Percentiles rank a stretch among this genome's conserved stretches.
These are phyloP conservation scores for Oryza brachyantha DNA, from an alignment of 176 grass and related monocot genomes.

Conservation along the genomic window DNA sequence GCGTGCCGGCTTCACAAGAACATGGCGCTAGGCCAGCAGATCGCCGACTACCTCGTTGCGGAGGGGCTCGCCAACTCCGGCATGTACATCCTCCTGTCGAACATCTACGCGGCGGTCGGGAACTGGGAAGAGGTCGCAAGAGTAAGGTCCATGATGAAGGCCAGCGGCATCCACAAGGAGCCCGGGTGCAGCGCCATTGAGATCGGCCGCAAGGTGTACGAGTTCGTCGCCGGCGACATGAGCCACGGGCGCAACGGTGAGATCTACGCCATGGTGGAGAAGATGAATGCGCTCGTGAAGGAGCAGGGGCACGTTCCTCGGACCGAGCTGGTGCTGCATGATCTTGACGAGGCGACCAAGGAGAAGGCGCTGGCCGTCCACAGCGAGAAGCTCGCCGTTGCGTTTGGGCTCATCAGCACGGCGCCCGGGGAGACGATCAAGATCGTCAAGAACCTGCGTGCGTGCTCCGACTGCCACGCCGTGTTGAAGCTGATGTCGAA, in stretches of 20 bases:
- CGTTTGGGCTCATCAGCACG: conserved; percentile 78
- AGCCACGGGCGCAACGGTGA: conserved; percentile 57
- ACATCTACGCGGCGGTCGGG: conserved; percentile 76
- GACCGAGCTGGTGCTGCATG: conserved; percentile 71
- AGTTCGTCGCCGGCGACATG: conserved; percentile 80
- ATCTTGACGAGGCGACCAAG: conserved; percentile 63
- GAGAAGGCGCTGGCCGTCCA: conserved; percentile 67
- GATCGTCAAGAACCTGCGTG: conserved; percentile 85
- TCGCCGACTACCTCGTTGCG: conserved; percentile 64
- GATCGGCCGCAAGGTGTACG: conserved; percentile 54
- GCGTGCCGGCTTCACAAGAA: conserved; percentile 80
- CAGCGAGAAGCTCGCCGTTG: conserved; percentile 87
- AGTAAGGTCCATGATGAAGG: conserved; percentile 78
- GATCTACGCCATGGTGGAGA: conserved; percentile 75
- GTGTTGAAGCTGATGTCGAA: conserved; percentile 70
- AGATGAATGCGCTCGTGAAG: conserved; percentile 59
- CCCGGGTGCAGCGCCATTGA: conserved; percentile 81
- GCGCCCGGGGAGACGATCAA: conserved; percentile 60
- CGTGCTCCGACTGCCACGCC: conserved; percentile 79
- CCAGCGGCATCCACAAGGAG: conserved; percentile 66
- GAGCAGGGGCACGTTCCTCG: conserved; percentile 66
- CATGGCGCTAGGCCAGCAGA: conserved; percentile 57
- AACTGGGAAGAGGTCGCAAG: conserved; percentile 59
- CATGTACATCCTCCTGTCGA: conserved; percentile 71
- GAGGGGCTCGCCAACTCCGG: conserved; percentile 70